phyloP scores from a whole-genome alignment of 2,329 filamentous ascomycete genomes.

The Tolypocladium capitatum region DNA sequence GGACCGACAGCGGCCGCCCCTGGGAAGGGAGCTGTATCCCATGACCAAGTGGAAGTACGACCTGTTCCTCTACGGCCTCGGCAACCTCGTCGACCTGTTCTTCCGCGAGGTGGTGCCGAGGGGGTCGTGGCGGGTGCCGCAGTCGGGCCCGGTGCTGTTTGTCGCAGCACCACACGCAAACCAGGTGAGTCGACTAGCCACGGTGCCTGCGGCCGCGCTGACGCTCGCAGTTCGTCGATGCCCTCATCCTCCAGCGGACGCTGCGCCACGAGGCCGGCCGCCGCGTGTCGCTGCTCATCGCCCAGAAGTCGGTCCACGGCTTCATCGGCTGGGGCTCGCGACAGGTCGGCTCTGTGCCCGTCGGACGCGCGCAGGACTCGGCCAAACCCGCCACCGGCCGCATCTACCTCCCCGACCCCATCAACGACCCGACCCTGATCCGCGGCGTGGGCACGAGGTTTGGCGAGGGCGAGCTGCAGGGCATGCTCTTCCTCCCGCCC shows the following conservation, averaged over 20 bases:
- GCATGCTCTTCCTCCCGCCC: conserved; percentile 75
- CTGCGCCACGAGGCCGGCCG: conserved; percentile 76
- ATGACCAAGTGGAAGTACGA: conserved; percentile 69
- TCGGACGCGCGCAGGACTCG: conserved; percentile 79
- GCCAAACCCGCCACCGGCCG: conserved; percentile 67
- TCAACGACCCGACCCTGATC: conserved; percentile 70
- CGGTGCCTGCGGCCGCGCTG: background rate
- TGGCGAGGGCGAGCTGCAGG: conserved; percentile 61
- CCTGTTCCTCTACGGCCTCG: conserved; percentile 63
- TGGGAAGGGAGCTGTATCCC: conserved; percentile 44
- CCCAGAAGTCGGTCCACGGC: conserved; percentile 87
- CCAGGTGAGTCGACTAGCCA: conserved; percentile 43
- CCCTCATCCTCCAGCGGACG: conserved; percentile 82
- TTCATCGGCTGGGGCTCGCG: conserved; percentile 83
- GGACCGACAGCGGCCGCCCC: background rate
- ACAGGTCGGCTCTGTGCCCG: conserved; percentile 80
- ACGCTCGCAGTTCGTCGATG: conserved; percentile 70
- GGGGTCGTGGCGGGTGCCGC: conserved; percentile 88
- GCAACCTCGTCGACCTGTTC: conserved; percentile 85
- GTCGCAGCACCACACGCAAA: conserved; percentile 96
- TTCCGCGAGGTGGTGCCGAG: conserved; percentile 95
- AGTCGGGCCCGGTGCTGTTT: conserved; percentile 79
- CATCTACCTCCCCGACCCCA: conserved; percentile 80
- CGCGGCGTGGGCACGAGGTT: conserved; percentile 75
- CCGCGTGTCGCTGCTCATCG: conserved; percentile 83